Evolutionary conservation across 768 basidiomycete genomes (phyloP).

Genomic region (Suillus plorans): DNA sequence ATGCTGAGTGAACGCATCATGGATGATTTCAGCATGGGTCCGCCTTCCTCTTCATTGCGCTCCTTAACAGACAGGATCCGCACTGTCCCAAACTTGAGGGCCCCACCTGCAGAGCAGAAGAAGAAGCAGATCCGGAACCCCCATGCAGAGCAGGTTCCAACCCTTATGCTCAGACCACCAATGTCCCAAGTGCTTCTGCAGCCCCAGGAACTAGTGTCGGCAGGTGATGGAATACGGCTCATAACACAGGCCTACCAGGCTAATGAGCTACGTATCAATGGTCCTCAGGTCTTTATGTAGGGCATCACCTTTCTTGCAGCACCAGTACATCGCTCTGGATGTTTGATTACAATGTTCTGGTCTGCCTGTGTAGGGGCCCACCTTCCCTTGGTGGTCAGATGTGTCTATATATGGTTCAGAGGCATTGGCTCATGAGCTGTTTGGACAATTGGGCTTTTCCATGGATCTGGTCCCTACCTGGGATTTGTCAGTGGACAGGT

Average conservation of each 20-base stretch:
- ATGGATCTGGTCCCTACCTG: too few species aligned
- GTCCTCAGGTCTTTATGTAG: not conserved
- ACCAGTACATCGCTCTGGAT: too few species aligned
- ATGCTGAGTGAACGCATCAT: not conserved
- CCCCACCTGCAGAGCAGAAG: not conserved
- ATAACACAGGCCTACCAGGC: not conserved
- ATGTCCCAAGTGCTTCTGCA: not conserved
- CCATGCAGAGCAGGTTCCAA: not conserved
- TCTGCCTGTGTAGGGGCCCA: too few species aligned
- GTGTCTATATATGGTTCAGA: too few species aligned
- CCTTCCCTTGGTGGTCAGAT: too few species aligned
- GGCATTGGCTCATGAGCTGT: too few species aligned
- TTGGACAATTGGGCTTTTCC: too few species aligned
- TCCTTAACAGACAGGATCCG: not conserved
- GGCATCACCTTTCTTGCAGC: not conserved
- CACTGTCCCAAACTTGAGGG: too few species aligned
- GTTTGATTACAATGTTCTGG: too few species aligned
- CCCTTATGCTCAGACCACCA: not conserved
- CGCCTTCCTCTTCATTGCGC: not conserved
- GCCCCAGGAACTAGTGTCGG: not conserved
- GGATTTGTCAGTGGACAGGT: too few species aligned
- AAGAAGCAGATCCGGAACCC: not conserved
- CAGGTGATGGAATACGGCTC: not conserved
- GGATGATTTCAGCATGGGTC: not conserved
- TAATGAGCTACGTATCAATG: not conserved